Base-by-base conservation (phyloP, 331 rosid genomes). In the Malus hybrid region DNA sequence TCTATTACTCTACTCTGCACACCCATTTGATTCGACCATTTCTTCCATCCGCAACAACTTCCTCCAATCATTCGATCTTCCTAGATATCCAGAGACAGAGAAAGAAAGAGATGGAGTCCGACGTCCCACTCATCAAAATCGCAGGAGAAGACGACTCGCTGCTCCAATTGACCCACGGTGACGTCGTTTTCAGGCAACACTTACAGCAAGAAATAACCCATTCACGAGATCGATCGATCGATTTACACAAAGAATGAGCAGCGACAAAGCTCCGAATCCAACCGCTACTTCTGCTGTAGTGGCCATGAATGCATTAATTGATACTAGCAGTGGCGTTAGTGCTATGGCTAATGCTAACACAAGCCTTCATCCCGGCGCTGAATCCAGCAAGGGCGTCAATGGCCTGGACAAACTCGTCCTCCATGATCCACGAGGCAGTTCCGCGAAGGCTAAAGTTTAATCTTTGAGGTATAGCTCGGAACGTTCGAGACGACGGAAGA, bases 401-500 rank as follows among this genome's bases (percentile, higher is more conserved):
- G 96, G 93, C 83, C 88, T 90, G 70, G 88, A 92, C 60, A 90
- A 90, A 90, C 64, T 87, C 48, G 75, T 90, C 71, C 92, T 92
- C 60, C 92, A 91, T 65, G 91, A 90, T 10, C 75, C 91, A 2
- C 92, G 91, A 34, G 92, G 97, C 16, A 77, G 86, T 79, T 77
- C 84, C 71, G 90, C 91, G 9, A 96, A 92, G 97, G 97, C 24
- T 24, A 24, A 24, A 24, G 24, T 24, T 24, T 24, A 24, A 24
- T 24, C 24, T 24, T 24, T 24, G 24, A 24, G 24, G 24, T 24
- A 1, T 24, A 24, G 24, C 24, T 24, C 24, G 24, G 24, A 24
- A 24, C 24, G 24, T 24, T 24, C 24, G 24, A 24, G 24, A 24
- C 24, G 24, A 24, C 24, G 24, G 24, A 24, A 1, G 24, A 24